Conservation (phyloP, 441 rosid genomes). For the Viola pubescens region DNA sequence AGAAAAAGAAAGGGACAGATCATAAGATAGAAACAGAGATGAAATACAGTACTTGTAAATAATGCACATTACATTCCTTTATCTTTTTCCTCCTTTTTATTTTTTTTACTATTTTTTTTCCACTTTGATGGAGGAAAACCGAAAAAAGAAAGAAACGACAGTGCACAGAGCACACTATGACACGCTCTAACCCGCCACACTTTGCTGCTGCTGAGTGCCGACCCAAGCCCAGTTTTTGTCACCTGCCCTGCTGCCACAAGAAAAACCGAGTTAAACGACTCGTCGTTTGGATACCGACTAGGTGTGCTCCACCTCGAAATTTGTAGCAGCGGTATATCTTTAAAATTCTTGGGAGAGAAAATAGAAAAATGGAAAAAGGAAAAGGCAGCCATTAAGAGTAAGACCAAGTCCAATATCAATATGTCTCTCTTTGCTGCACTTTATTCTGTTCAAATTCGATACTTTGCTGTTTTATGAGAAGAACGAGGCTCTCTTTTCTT, state of each 20-base stretch:
- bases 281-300: constrained; percentile 15
- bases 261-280: constrained; percentile 22
- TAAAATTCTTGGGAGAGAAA: not conserved
- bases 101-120: constrained; percentile 18
- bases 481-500: constrained; percentile 47
- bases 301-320: constrained; percentile 27
- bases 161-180: not conserved
- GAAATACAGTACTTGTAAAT: constrained; percentile 20
- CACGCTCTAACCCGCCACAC: constrained; percentile 4
- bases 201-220: constrained; percentile 15
- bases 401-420: constrained; percentile 20
- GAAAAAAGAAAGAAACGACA: constrained; percentile 9
- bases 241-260: not conserved
- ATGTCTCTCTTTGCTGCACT: constrained; percentile 38
- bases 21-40: constrained; percentile 18
- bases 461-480: constrained; percentile 54
- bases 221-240: constrained; percentile 23
- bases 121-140: constrained; percentile 45
- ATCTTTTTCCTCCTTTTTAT: constrained; percentile 33
- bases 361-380: not conserved
- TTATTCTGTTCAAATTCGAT: constrained; percentile 66
- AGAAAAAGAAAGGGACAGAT: constrained; percentile 14
- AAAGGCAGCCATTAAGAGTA: constrained; percentile 6
- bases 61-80: constrained; percentile 21
- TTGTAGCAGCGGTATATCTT: not conserved